These are phyloP conservation scores for Pseudonitzschia delicatissima DNA, from an alignment of 108 stramenopile species.

Conservation along the genomic window DNA sequence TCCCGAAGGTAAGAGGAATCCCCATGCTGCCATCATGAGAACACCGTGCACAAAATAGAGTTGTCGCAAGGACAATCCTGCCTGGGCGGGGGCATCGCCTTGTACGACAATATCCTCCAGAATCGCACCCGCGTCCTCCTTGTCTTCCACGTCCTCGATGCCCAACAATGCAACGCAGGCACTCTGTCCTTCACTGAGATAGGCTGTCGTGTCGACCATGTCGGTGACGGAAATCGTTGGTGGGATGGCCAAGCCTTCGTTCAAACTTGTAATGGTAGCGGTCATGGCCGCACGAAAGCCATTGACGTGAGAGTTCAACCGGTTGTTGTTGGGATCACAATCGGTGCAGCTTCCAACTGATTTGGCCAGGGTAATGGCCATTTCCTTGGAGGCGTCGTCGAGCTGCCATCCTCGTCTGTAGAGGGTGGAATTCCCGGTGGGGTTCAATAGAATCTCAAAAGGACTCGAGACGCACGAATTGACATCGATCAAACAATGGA, in stretches of 20 bases:
- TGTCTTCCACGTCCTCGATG: neutral
- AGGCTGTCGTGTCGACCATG: neutral
- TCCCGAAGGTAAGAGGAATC: constrained; percentile 31
- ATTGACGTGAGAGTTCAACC: neutral
- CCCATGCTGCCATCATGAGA: constrained; percentile 38
- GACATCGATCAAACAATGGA: constrained; percentile 48
- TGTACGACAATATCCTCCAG: neutral
- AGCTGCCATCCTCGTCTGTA: constrained; percentile 19
- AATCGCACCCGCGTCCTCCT: neutral
- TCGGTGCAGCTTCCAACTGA: constrained; percentile 5
- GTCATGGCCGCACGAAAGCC: constrained; percentile 4
- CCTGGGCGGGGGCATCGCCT: neutral
- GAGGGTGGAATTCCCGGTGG: neutral
- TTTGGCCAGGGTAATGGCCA: constrained; percentile 11
- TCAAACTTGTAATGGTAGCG: neutral
- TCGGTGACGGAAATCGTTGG: neutral
- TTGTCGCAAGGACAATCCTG: neutral
- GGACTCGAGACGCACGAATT: constrained; percentile 20
- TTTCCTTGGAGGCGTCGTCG: constrained; percentile 14
- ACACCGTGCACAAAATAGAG: constrained; percentile 17
- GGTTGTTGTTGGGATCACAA: neutral
- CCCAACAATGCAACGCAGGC: neutral
- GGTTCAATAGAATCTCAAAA: constrained; percentile 32
- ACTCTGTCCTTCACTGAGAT: neutral
- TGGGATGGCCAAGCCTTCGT: neutral